phyloP scores from a whole-genome alignment of 257 asterid species.

The Penstemon eatonii region DNA sequence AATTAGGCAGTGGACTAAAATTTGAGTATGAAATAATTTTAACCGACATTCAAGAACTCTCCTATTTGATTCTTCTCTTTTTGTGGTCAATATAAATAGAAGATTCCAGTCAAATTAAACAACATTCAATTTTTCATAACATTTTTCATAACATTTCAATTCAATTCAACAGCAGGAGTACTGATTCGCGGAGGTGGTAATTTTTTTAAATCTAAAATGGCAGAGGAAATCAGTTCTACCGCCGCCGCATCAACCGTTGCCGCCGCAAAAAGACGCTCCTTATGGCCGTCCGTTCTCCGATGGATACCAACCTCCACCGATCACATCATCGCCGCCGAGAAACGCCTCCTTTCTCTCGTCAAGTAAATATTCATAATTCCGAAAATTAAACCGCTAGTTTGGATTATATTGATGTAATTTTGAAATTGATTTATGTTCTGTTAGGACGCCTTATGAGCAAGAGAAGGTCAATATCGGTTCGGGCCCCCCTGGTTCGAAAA shows the following conservation, averaged over 20 bases:
- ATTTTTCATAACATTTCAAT: not conserved
- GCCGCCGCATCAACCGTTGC: constrained; percentile 32
- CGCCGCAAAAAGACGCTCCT: constrained; percentile 35
- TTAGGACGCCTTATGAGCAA: too few relatives aligned
- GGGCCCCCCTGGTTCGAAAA: too few relatives aligned
- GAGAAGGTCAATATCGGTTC: too few relatives aligned
- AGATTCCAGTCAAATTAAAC: too few relatives aligned
- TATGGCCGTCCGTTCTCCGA: constrained; percentile 73
- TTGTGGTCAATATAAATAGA: too few relatives aligned
- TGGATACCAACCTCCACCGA: constrained; percentile 97
- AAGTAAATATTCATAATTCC: constrained; percentile 31
- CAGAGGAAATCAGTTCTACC: constrained; percentile 56
- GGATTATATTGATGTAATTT: not conserved
- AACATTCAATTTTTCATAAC: not conserved
- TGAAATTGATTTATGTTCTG: too few relatives aligned
- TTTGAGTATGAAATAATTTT: too few relatives aligned
- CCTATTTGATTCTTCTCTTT: too few relatives aligned
- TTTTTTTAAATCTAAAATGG: constrained; percentile 42
- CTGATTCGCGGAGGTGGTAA: constrained; percentile 35
- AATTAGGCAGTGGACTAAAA: too few relatives aligned
- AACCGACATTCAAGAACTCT: too few relatives aligned
- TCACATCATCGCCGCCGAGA: constrained; percentile 82
- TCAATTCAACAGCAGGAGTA: constrained; percentile 36
- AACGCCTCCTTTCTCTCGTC: constrained; percentile 77
- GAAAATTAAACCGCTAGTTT: not conserved